Evolutionary conservation across 139 green algal species (phyloP).

Genomic region (Tetraselmis striata): DNA sequence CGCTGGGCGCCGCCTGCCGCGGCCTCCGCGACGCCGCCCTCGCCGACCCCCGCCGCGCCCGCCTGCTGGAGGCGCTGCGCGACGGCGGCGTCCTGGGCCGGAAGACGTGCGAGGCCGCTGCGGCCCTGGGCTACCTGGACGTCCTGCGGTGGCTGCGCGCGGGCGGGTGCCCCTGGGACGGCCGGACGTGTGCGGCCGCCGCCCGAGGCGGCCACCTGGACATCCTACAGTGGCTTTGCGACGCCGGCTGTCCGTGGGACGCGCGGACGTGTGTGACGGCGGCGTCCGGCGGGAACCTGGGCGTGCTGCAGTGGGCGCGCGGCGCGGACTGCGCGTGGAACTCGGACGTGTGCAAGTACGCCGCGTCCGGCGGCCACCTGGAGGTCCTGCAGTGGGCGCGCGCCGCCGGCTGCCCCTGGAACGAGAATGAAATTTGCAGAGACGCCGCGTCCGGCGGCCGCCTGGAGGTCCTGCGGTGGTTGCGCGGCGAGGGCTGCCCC

Average conservation of each 20-base stretch:
- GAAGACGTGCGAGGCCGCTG: too few relatives aligned
- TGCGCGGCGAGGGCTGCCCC: too few relatives aligned
- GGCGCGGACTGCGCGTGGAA: conserved; percentile 2
- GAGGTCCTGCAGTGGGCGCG: not conserved
- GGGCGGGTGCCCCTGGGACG: not conserved
- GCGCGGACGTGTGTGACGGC: not conserved
- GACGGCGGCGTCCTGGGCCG: too few relatives aligned
- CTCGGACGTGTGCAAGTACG: not conserved
- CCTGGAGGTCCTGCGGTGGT: too few relatives aligned
- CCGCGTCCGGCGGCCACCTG: not conserved
- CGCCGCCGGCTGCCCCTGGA: not conserved
- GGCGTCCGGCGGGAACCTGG: not conserved
- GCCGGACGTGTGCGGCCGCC: not conserved
- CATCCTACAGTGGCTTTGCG: not conserved
- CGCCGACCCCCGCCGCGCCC: too few relatives aligned
- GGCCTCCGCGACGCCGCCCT: too few relatives aligned
- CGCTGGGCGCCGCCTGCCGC: too few relatives aligned
- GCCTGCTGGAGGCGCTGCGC: too few relatives aligned
- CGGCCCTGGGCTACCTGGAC: conserved; percentile 4
- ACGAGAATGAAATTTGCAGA: not conserved
- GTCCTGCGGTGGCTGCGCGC: not conserved
- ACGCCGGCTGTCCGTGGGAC: not conserved
- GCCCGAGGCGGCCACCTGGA: not conserved
- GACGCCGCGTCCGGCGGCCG: too few relatives aligned
- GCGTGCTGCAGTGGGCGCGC: not conserved